Conservation (phyloP, 2,329 filamentous ascomycete species). For the Arthrobotrys megalospora region DNA sequence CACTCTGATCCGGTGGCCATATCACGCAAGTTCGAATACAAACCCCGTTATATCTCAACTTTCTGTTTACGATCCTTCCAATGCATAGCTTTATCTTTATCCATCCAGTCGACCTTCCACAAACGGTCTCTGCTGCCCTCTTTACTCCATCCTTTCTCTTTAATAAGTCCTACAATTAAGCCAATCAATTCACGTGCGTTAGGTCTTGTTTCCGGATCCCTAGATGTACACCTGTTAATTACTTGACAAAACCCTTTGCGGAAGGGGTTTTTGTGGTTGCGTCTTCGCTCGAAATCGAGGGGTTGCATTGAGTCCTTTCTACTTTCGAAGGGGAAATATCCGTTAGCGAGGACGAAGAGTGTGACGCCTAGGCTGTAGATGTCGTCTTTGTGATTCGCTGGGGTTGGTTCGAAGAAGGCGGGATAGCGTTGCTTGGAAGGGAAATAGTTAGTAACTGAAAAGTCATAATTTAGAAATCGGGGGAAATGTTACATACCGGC, state of each 20-base stretch:
- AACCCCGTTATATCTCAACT: background rate
- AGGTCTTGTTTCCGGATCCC: background rate
- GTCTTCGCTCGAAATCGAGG: conserved; percentile 3
- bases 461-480: background rate
- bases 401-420: background rate
- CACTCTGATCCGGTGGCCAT: too few relatives aligned
- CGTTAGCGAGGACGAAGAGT: conserved; percentile 31
- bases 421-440: conserved; percentile 21
- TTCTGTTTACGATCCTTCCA: conserved; percentile 28
- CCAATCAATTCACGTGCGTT: conserved; percentile 2
- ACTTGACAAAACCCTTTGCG: conserved; percentile 9
- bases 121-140: conserved; percentile 16
- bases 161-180: background rate
- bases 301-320: background rate
- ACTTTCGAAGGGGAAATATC: conserved; percentile 21
- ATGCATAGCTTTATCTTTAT: background rate
- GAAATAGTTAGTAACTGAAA: background rate
- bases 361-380: conserved; percentile 32
- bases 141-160: conserved; percentile 24
- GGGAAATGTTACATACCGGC: conserved; percentile 24
- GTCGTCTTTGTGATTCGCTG: conserved; percentile 26
- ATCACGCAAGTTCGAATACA: background rate
- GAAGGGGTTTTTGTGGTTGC: conserved; percentile 24
- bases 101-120: conserved; percentile 45
- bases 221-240: conserved; percentile 8